phyloP scores from a whole-genome alignment of 2,329 filamentous ascomycete genomes.

The Byssoonygena ceratinophila region DNA sequence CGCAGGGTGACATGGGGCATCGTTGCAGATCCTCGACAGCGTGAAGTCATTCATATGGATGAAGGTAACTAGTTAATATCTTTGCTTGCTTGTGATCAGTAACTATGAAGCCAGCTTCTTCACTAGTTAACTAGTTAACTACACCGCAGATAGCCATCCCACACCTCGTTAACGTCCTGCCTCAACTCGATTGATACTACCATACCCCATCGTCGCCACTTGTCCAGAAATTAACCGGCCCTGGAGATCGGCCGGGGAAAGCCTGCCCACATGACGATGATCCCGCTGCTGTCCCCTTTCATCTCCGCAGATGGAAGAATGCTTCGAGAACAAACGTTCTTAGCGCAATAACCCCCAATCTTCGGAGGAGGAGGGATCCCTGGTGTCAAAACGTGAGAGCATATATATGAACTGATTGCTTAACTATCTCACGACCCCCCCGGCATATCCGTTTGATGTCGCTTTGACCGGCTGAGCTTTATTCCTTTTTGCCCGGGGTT shows the following conservation, averaged over 20 bases:
- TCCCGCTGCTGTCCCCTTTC: background rate
- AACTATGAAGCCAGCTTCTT: background rate
- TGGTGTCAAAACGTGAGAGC: too few relatives aligned
- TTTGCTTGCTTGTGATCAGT: too few relatives aligned
- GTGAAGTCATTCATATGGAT: too few relatives aligned
- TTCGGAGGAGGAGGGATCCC: too few relatives aligned
- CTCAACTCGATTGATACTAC: background rate
- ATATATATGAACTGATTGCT: background rate
- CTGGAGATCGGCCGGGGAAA: background rate
- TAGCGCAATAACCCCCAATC: too few relatives aligned
- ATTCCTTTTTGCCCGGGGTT: background rate
- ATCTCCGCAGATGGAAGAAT: background rate
- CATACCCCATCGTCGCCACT: constrained; percentile 1
- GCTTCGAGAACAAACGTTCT: too few relatives aligned
- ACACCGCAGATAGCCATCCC: background rate
- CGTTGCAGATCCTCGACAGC: background rate
- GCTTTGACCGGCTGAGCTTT: background rate
- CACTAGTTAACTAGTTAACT: background rate
- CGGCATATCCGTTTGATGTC: background rate
- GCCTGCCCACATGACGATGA: background rate
- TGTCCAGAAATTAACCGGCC: background rate
- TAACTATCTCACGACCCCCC: background rate
- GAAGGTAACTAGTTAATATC: too few relatives aligned
- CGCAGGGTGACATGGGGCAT: background rate
- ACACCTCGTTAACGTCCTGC: background rate